A percentile compares a stretch with the other conserved stretches of the same genome.
Evolutionary conservation across 2,329 filamentous ascomycete species (phyloP).

Genomic region (Didymella keratinophila): DNA sequence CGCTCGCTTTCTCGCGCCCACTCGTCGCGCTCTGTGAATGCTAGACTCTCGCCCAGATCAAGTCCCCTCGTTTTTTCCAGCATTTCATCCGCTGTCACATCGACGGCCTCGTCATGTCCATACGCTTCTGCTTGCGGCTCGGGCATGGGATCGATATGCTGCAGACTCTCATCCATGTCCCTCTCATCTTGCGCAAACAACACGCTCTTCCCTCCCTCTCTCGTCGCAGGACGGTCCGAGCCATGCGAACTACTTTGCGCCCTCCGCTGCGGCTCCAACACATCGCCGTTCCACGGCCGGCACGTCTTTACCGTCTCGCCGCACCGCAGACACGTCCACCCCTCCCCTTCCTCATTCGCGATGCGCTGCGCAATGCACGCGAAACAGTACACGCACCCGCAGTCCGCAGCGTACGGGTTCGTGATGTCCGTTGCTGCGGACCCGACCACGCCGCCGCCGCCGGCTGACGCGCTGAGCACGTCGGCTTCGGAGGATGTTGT

Average conservation of each 20-base stretch:
- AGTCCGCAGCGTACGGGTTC: constrained; percentile 93
- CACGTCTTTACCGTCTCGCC: constrained; percentile 85
- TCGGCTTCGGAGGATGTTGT: constrained; percentile 66
- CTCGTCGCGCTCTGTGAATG: constrained; percentile 45
- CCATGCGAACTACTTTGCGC: neutral
- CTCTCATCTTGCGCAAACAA: constrained; percentile 26
- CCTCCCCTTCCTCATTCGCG: constrained; percentile 91
- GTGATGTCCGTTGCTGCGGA: constrained; percentile 93
- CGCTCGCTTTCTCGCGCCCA: constrained; percentile 45
- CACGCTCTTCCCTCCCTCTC: constrained; percentile 24
- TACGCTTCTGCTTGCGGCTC: neutral
- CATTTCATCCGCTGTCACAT: constrained; percentile 5
- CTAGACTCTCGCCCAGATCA: constrained; percentile 40
- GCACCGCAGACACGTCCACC: constrained; percentile 90
- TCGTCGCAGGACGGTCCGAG: neutral
- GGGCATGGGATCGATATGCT: constrained; percentile 32
- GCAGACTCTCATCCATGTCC: constrained; percentile 12
- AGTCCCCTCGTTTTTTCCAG: constrained; percentile 30
- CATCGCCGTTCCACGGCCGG: constrained; percentile 89
- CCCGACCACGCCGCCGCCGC: constrained; percentile 80
- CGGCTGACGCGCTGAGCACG: constrained; percentile 67
- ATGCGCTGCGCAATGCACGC: constrained; percentile 90
- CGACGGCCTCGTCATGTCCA: constrained; percentile 3
- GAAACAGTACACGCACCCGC: constrained; percentile 94
- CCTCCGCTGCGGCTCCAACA: constrained; percentile 65